Conservation (phyloP, 2,329 filamentous ascomycete species). For the Rhynchosporium graminicola region DNA sequence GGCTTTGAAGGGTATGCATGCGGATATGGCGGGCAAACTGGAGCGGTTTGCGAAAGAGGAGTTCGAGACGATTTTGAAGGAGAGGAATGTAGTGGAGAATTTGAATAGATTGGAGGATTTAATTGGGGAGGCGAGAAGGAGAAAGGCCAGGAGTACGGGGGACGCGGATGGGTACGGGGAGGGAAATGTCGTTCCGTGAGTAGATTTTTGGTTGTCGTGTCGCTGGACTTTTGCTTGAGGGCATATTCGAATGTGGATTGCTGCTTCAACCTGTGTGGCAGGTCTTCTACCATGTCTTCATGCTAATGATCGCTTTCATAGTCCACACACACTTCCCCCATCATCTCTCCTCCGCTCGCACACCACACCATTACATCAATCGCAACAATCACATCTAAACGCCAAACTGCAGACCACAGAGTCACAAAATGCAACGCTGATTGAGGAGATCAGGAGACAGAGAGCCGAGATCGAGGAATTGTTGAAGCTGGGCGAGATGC, state of each 20-base stretch:
- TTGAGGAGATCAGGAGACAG: slow-evolving; percentile 54
- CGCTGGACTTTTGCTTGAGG: background rate
- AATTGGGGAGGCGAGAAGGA: slow-evolving; percentile 50
- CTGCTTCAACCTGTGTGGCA: background rate
- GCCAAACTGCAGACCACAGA: slow-evolving; percentile 58
- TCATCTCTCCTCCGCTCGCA: slow-evolving; percentile 55
- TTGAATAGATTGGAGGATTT: slow-evolving; percentile 62
- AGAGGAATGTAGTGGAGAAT: slow-evolving; percentile 54
- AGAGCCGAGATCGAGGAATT: slow-evolving; percentile 56
- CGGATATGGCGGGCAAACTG: slow-evolving; percentile 58
- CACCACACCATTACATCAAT: slow-evolving; percentile 52
- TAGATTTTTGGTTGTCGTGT: background rate
- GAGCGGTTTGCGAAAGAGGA: slow-evolving; percentile 53
- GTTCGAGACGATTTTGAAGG: slow-evolving; percentile 56
- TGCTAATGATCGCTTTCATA: background rate
- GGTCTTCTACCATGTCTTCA: no score
- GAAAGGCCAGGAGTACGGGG: slow-evolving; percentile 21
- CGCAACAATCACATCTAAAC: slow-evolving; percentile 58
- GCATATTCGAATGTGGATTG: no score
- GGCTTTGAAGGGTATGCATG: slow-evolving; percentile 56
- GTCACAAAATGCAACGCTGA: slow-evolving; percentile 56
- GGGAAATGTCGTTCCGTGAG: background rate
- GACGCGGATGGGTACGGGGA: background rate
- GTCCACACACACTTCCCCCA: slow-evolving; percentile 57
- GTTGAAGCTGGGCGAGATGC: slow-evolving; percentile 51